Percentiles rank a stretch among this genome's conserved stretches.
These are phyloP conservation scores for Pelargonium cotyledonis DNA, from an alignment of 441 rosid genomes.

Conservation along the genomic window DNA sequence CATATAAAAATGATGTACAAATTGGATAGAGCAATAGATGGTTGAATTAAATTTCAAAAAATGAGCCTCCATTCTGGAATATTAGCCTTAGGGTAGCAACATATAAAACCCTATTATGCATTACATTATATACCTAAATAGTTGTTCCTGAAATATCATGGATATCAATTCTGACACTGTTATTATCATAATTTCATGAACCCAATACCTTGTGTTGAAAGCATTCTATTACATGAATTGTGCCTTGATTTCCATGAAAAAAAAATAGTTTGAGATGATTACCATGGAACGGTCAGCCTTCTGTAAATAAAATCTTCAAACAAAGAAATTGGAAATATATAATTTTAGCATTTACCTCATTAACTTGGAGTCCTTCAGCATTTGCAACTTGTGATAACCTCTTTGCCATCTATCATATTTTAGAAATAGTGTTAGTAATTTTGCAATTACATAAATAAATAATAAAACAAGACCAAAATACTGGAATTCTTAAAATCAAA, in stretches of 20 bases:
- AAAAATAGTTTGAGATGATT: background rate
- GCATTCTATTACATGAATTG: background rate
- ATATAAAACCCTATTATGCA: background rate
- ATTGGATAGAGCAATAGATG: background rate
- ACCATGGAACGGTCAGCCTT: conserved; percentile 9
- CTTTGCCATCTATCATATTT: conserved; percentile 74
- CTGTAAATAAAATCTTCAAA: conserved; percentile 5
- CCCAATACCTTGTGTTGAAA: background rate
- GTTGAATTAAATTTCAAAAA: background rate
- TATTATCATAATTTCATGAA: background rate
- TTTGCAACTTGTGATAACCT: conserved; percentile 77
- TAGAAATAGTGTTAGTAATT: conserved; percentile 18
- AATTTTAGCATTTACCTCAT: conserved; percentile 46
- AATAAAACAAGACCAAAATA: background rate
- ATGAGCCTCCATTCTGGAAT: background rate
- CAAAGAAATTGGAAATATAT: conserved; percentile 3
- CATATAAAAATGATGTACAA: background rate
- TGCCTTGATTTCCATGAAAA: conserved; percentile 1
- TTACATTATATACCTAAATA: background rate
- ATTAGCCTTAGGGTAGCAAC: background rate
- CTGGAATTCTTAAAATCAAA: background rate
- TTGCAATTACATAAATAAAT: background rate
- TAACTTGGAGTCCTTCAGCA: conserved; percentile 73
- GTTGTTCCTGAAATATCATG: background rate
- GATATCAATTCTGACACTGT: background rate